Conservation (phyloP, 2,329 filamentous ascomycete species). For the Trichoderma pleuroti region DNA sequence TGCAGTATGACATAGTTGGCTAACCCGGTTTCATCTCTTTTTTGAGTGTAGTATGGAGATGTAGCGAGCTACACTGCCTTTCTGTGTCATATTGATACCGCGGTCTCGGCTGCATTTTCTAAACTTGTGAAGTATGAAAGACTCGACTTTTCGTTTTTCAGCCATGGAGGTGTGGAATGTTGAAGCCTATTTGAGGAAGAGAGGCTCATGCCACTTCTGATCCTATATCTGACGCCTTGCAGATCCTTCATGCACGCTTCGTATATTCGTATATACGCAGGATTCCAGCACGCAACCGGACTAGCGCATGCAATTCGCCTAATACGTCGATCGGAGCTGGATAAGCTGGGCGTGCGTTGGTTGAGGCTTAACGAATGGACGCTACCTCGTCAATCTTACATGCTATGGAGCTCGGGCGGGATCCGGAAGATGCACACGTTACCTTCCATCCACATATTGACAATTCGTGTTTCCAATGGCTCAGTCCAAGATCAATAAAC, state of each 20-base stretch:
- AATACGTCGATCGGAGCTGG: not conserved
- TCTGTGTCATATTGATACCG: not conserved
- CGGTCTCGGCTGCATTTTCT: not conserved
- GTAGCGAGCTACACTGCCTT: not conserved
- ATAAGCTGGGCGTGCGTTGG: not conserved
- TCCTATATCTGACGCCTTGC: not conserved
- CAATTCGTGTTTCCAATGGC: not conserved
- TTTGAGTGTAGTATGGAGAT: not conserved
- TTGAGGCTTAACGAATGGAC: not conserved
- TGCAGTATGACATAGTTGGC: not conserved
- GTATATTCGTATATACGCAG: not conserved
- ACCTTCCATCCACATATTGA: not conserved
- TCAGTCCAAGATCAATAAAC: not conserved
- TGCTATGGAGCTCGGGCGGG: not conserved
- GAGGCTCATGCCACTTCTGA: not conserved
- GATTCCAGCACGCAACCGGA: not conserved
- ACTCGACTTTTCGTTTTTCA: not conserved
- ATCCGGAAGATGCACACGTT: not conserved
- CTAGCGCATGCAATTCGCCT: not conserved
- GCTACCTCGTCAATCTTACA: not conserved
- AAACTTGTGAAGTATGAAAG: not conserved
- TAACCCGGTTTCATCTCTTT: not conserved
- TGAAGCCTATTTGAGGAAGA: not conserved
- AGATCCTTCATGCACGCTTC: not conserved
- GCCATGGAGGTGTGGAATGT: not conserved